phyloP scores from a whole-genome alignment of 805 yeast genomes.

The Nakazawaea anatomiae region DNA sequence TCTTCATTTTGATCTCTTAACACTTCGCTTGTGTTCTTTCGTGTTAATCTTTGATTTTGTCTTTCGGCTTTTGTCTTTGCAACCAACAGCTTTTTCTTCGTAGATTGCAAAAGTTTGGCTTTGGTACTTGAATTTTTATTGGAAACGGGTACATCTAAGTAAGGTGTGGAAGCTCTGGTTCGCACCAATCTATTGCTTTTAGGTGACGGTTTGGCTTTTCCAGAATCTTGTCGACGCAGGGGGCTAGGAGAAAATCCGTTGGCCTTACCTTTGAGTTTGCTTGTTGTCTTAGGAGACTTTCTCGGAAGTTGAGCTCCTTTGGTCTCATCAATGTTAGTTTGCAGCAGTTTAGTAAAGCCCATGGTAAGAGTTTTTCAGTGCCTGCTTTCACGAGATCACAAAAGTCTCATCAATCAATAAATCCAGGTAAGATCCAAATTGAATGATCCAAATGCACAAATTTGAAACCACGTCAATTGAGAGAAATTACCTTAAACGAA shows the following conservation, averaged over 20 bases:
- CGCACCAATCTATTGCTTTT: background rate
- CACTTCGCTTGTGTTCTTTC: background rate
- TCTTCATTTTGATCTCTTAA: too few species aligned
- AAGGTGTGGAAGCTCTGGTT: background rate
- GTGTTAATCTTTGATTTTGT: background rate
- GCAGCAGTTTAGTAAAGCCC: background rate
- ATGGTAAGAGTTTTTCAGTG: background rate
- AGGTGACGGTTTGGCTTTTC: background rate
- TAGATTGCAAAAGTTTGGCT: background rate
- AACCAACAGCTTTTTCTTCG: background rate
- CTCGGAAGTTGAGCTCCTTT: background rate
- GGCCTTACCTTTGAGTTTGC: background rate
- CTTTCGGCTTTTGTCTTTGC: background rate
- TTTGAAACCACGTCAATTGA: background rate
- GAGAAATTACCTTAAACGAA: background rate
- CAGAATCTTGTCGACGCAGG: background rate
- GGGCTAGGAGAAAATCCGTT: background rate
- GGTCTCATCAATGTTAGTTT: background rate
- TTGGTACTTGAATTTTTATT: background rate
- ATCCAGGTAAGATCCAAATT: too few species aligned
- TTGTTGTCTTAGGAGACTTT: background rate
- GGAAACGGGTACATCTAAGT: background rate
- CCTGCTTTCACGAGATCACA: too few species aligned
- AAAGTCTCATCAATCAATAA: too few species aligned
- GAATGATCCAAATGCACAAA: background rate